Evolutionary conservation across 805 yeast genomes (phyloP), one percentile per base, ranked within the genome.

Genomic region (Schwanniomyces occidentalis): DNA sequence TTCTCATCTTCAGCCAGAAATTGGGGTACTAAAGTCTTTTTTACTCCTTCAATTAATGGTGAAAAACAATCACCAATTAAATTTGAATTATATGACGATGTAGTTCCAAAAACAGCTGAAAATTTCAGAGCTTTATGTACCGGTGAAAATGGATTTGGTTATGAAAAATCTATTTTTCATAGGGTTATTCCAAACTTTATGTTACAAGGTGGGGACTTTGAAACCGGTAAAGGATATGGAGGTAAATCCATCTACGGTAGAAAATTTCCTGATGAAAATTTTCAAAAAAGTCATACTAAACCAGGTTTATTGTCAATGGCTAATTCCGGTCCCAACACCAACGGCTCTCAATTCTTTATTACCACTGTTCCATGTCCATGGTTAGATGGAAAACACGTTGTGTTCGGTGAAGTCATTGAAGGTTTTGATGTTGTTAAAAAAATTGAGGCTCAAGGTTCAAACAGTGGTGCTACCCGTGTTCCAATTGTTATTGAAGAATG

Each of bases 261-360:
- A 42, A 80, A 75, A 61, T 85, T 85, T 67, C 73, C 73, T 29
- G 95, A 85, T 56, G 95, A 85, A 63, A 84, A 82, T 77, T 85
- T 85, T 59, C 46, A 55, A 58, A 71, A 72, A 71, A 81, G 65
- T 58, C 97, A 91, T 71, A 73, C 71, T 73, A 80, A 66, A 80
- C 95, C 75, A 76, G 77, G 76, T 47, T 89, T 77, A 70, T 84
- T 68, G 65, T 87, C 96, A 45, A 91, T 91, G 97, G 97, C 97
- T 64, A 91, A 91, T 64, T 95, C 97, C 46, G 97, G 97, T 53
- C 95, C 95, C 67, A 86, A 88, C 82, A 87, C 97, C 72, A 91
- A 91, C 73, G 97, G 97, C 39, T 89, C 96, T 37, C 98, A 90
- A 73, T 90, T 90, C 71, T 90, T 91, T 78, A 84, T 88, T 72